phyloP scores from a whole-genome alignment of 805 yeast genomes.

The Torulaspora microellipsoides region DNA sequence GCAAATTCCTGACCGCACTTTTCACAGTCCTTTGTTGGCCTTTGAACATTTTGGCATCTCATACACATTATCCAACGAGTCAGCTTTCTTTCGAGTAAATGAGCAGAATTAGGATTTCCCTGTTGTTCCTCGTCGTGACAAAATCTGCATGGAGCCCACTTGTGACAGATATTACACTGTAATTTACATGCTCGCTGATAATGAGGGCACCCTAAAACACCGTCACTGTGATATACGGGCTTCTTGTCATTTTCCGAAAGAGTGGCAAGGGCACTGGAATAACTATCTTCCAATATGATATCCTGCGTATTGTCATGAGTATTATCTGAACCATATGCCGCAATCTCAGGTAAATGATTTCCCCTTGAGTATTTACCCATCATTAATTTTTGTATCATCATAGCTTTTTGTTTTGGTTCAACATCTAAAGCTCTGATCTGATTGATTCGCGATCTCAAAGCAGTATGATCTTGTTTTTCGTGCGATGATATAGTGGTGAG shows the following conservation, averaged over 20 bases:
- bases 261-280: constrained; percentile 31
- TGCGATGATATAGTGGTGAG: constrained; percentile 10
- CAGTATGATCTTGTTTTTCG: constrained; percentile 16
- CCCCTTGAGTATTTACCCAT: constrained; percentile 49
- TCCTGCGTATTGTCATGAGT: constrained; percentile 8
- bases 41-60: constrained; percentile 72
- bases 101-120: constrained; percentile 31
- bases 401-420: constrained; percentile 15
- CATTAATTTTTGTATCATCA: constrained; percentile 58
- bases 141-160: constrained; percentile 77
- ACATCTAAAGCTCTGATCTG: constrained; percentile 16
- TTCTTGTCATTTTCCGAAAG: constrained; percentile 44
- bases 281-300: constrained; percentile 29
- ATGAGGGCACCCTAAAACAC: constrained; percentile 71
- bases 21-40: constrained; percentile 63
- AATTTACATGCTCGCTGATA: constrained; percentile 79
- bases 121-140: constrained; percentile 69
- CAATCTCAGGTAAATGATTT: constrained; percentile 20
- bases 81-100: constrained; percentile 53
- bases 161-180: constrained; percentile 69
- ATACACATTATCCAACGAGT: constrained; percentile 75
- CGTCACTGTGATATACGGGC: constrained; percentile 47
- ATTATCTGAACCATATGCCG: constrained; percentile 3
- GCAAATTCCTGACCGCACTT: constrained; percentile 67
- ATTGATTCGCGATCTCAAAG: constrained; percentile 15